Percentiles rank a stretch among this genome's conserved stretches.
Conservation (phyloP, 805 yeast genomes). For the Candida yuanshanica region DNA sequence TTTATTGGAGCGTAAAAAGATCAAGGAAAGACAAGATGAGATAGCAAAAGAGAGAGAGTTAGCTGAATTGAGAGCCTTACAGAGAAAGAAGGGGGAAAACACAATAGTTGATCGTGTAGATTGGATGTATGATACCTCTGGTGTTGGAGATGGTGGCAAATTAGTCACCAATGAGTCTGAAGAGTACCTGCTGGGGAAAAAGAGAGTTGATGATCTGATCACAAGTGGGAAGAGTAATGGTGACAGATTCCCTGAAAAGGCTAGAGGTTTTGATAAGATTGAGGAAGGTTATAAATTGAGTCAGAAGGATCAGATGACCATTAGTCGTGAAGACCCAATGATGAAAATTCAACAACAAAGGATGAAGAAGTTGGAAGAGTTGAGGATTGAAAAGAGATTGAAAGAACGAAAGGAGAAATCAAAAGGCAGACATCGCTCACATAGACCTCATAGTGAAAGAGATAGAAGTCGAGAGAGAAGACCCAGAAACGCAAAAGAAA, state of each 20-base stretch:
- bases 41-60: slow-evolving; percentile 56
- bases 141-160: slow-evolving; percentile 24
- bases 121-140: slow-evolving; percentile 81
- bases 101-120: slow-evolving; percentile 45
- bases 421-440: slow-evolving; percentile 13
- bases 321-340: slow-evolving; percentile 46
- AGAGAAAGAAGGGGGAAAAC: slow-evolving; percentile 35
- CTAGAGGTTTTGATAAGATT: slow-evolving; percentile 22
- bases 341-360: slow-evolving; percentile 30
- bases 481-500: slow-evolving; percentile 3
- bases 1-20: slow-evolving; percentile 59
- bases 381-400: slow-evolving; percentile 5
- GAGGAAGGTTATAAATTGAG: slow-evolving; percentile 6
- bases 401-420: slow-evolving; percentile 18
- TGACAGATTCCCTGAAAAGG: slow-evolving; percentile 10
- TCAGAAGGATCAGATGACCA: slow-evolving; percentile 16
- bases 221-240: slow-evolving; percentile 11
- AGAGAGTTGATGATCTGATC: slow-evolving; percentile 37
- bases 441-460: slow-evolving; percentile 6
- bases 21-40: slow-evolving; percentile 60
- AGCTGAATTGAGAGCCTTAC: slow-evolving; percentile 45
- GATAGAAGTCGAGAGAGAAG: slow-evolving; percentile 7
- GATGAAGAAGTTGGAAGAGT: slow-evolving; percentile 14
- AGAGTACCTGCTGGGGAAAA: slow-evolving; percentile 48
- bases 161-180: slow-evolving; percentile 32